phyloP scores from a whole-genome alignment of 1,139 yeast genomes.

The Yamadazyma siamensis region DNA sequence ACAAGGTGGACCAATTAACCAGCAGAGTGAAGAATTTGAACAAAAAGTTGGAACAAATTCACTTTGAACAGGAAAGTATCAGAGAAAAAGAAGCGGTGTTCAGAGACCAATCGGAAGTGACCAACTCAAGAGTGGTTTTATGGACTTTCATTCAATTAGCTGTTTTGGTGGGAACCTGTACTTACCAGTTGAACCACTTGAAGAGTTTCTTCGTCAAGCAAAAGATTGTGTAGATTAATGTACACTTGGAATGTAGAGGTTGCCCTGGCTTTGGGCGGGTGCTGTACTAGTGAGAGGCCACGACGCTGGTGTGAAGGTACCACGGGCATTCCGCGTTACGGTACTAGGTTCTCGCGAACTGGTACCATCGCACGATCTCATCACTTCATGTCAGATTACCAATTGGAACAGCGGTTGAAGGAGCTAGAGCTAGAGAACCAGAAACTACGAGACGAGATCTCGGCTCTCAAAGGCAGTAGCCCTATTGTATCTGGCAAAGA shows the following conservation, averaged over 20 bases:
- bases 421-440: too few relatives aligned
- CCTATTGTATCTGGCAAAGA: too few relatives aligned
- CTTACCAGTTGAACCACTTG: slow-evolving; percentile 49
- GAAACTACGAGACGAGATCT: too few relatives aligned
- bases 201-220: slow-evolving; percentile 51
- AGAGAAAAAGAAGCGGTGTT: slow-evolving; percentile 47
- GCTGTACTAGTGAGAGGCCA: too few relatives aligned
- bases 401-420: too few relatives aligned
- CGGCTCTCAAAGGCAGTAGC: too few relatives aligned
- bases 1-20: slow-evolving; percentile 43
- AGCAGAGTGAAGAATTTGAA: slow-evolving; percentile 36
- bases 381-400: too few relatives aligned
- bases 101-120: slow-evolving; percentile 46
- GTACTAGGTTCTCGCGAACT: too few relatives aligned
- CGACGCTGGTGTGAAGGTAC: too few relatives aligned
- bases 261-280: background rate
- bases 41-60: slow-evolving; percentile 41
- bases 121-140: slow-evolving; percentile 44
- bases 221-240: slow-evolving; percentile 37
- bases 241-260: slow-evolving; percentile 1
- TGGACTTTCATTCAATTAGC: slow-evolving; percentile 47
- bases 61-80: slow-evolving; percentile 45
- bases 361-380: too few relatives aligned
- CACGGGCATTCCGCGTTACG: too few relatives aligned
- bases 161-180: slow-evolving; percentile 47